Evolutionary conservation across 495 filamentous ascomycete species (phyloP).

Genomic region (Barbatosphaeria neglecta): DNA sequence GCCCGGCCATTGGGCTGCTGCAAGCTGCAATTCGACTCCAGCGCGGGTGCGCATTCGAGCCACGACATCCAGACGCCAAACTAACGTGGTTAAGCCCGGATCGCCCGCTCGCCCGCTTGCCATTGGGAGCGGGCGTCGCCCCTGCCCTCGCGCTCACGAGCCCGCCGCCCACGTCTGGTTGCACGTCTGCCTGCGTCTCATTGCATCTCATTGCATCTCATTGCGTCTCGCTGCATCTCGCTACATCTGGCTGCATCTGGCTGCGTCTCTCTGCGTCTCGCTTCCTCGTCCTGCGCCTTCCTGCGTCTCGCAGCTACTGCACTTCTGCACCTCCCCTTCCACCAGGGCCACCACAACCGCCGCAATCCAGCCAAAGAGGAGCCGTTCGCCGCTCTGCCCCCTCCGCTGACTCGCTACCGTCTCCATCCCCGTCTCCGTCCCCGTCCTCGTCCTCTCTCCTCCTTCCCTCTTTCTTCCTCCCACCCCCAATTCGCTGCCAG

Average conservation of each 20-base stretch:
- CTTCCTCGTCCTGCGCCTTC: background rate
- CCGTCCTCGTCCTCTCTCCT: background rate
- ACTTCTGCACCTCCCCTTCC: background rate
- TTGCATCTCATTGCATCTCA: too few relatives aligned
- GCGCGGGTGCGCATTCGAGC: slow-evolving; percentile 47
- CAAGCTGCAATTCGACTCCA: slow-evolving; percentile 38
- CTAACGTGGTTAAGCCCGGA: slow-evolving; percentile 24
- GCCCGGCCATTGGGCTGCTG: slow-evolving; percentile 38
- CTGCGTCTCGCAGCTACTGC: background rate
- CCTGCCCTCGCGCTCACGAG: slow-evolving; percentile 5
- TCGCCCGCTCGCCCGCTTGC: slow-evolving; percentile 9
- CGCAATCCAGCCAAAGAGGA: background rate
- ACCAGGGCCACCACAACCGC: background rate
- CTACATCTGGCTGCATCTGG: too few relatives aligned
- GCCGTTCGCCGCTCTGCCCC: background rate
- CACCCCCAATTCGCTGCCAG: background rate
- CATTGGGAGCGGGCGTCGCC: slow-evolving; percentile 8
- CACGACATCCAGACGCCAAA: slow-evolving; percentile 38
- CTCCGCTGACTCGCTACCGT: background rate
- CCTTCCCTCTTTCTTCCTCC: background rate
- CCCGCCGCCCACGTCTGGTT: slow-evolving; percentile 8
- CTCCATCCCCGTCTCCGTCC: too few relatives aligned
- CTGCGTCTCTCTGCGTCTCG: background rate
- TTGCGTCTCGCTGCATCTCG: too few relatives aligned
- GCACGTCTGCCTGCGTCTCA: too few relatives aligned